phyloP scores from a whole-genome alignment of 805 yeast species.

The Suhomyces prunicola region DNA sequence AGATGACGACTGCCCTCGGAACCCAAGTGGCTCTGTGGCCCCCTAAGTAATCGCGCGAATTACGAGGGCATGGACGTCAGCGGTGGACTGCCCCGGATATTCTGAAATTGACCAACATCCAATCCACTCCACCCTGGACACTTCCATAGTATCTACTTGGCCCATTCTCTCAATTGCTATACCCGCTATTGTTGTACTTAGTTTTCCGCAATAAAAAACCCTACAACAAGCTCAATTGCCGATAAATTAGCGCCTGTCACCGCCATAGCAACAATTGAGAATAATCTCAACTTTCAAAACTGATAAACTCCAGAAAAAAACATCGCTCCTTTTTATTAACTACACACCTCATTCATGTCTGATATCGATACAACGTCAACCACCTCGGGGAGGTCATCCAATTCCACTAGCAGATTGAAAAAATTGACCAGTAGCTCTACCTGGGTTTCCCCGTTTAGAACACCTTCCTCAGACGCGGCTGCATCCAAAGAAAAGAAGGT shows the following conservation, averaged over 20 bases:
- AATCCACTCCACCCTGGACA: background rate
- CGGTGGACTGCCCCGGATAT: background rate
- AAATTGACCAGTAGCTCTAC: slow-evolving; percentile 29
- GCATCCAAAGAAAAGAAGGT: slow-evolving; percentile 17
- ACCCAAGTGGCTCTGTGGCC: background rate
- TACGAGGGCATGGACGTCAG: background rate
- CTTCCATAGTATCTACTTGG: background rate
- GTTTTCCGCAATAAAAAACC: background rate
- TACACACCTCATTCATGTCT: slow-evolving; percentile 11
- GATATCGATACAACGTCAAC: slow-evolving; percentile 12
- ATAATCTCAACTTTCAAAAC: background rate
- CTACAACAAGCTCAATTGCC: background rate
- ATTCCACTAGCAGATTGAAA: slow-evolving; percentile 18
- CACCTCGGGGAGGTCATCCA: slow-evolving; percentile 4
- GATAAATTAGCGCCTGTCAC: background rate
- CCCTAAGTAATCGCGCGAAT: background rate
- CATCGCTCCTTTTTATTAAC: background rate
- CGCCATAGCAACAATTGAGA: background rate
- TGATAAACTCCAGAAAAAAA: background rate
- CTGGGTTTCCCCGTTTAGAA: slow-evolving; percentile 45
- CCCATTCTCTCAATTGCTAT: background rate
- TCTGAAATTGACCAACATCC: background rate
- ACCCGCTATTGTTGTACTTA: background rate
- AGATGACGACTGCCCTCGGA: background rate
- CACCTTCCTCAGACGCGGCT: slow-evolving; percentile 12